Evolutionary conservation across 2,329 filamentous ascomycete species (phyloP), one percentile per base, ranked within the genome.

Genomic region (Diaporthe sp.): DNA sequence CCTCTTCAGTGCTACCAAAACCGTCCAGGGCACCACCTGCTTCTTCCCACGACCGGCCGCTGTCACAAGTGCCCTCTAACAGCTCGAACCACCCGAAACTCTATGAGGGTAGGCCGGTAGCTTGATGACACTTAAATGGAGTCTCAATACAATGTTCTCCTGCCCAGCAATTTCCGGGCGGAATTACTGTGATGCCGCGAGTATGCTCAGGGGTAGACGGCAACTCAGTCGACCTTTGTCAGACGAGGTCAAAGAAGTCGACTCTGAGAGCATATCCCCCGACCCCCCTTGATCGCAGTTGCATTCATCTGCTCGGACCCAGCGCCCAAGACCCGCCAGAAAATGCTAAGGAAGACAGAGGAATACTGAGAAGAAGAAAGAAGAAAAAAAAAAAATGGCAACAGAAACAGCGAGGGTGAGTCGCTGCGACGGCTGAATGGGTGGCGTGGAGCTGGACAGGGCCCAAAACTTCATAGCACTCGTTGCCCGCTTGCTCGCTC

Each of bases 1-100:
- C 58, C 58, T 66, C 70, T 64, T 55, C 70, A 72, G 70, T 72
- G 70, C 70, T 38, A 55, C 70, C 70, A 72, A 54, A 25, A 30
- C 69, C 69, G 45, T 45, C 35, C 45, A 71, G 55, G n/a, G 69
- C 40, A 54, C 40, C 45, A 25, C 33, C 60, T 52, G 47, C 57
- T 25, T 64, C 47, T 64, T 42, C 35, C 47, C 38, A 45, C 47
- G 33, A 30, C 47, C 70, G 7, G 47, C 57, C 9, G 19, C 40
- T 13, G 47, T 35, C 25, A 25, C 15, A 22, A 19, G 35, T 30
- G 7, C 25, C 50, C 19, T 72, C 25, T 28, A 33, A 68, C 17
- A 28, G 33, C 33, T 28, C 17, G 5, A 12, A 35, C 6, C 33
- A 15, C n/a, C 13, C 15, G n/a, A 22, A 13, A 22, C n/a, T 28